Base-by-base conservation (phyloP, 176 grass and related monocot species). In the Paspalum vaginatum region DNA sequence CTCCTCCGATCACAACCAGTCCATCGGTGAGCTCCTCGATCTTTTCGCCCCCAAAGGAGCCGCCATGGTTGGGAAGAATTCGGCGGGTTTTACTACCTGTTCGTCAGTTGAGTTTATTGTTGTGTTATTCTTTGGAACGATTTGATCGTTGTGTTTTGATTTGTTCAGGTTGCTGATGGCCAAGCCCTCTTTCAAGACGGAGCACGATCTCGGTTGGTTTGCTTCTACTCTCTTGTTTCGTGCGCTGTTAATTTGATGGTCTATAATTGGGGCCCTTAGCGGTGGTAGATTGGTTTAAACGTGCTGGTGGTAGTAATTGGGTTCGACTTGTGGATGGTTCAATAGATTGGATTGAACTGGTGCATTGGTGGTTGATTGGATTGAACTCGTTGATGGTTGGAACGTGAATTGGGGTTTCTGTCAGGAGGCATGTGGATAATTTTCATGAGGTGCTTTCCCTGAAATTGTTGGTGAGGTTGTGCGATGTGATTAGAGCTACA, bases 181-280 rank as follows among this genome's bases (percentile, higher is more conserved):
- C 11, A 94, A 68, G 74, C 53, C 61, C 42, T 68, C 73, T 26
- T 94, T 91, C 89, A 94, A 91, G 89, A 64, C 79, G 7, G 86
- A 87, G 50, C 89, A 89, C 41, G 43, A 87, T 9, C 7, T 94
- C 11, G 89, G 92, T 94, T 82, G 24, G 89, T 94, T 85, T 78
- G 63, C 46, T n/a, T 52, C 38, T 40, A 38, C 4, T 60, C 48
- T 58, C 10, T 61, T 61, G 5, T 15, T 3, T 18, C 8, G 3
- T 7, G 24, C 0, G 38, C 39, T 81, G 41, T 64, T 56, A 75
- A 64, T 78, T 78, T 76, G 6, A 60, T 67, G 71, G 5, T 74
- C 14, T 7, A 11, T 37, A 41, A 58, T 70, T 47, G 14, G 42
- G n/a, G 14, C 21, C 40, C 6, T 11, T 4, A 4, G 47, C n/a